Evolutionary conservation across 345 rosid genomes (phyloP), one percentile per base, ranked within the genome.

Genomic region (Balakata baccata): DNA sequence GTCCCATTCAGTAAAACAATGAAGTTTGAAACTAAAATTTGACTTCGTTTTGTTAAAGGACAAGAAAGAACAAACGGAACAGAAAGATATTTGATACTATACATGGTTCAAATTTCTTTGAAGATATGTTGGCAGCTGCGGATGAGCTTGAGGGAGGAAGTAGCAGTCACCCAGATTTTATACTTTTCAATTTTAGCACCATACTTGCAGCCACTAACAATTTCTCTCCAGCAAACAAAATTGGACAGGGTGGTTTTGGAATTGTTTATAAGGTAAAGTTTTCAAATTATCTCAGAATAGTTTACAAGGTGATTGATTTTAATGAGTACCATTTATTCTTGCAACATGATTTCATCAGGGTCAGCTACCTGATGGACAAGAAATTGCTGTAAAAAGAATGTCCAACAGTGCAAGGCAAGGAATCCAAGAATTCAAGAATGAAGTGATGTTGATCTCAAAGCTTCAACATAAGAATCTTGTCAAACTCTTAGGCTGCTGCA

Each of bases 171-270:
- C 46, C 11, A 14, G 54, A 75, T 45, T 22, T 77, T 46, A 13
- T 72, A 13, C 7, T 66, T 12, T 75, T 79, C 43, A 41, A 75
- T 50, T 12, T 75, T 3, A 23, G 43, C 14, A 70, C 72, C 51
- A 66, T 82, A 53, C 25, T 41, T 14, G 72, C 65, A 10, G 87
- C 86, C 0, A 82, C 86, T 0, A 17, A 76, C 56, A 82, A 80
- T 38, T 85, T 85, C 76, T 67, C 81, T 25, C n/a, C 37, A 3
- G 50, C 13, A 4, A 80, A 68, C 54, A 78, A 66, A 73, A 64
- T 82, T 0, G 87, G 87, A 25, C 75, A 71, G 43, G 87, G 87
- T 18, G 87, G 87, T 20, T 84, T 79, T 73, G 87, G 87, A 11
- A 14, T 79, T 6, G 85, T 84, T 3, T 77, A 80, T 68, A 82